Base-by-base conservation (phyloP, 2,329 filamentous ascomycete genomes). In the Zymoseptoria pseudotritici region DNA sequence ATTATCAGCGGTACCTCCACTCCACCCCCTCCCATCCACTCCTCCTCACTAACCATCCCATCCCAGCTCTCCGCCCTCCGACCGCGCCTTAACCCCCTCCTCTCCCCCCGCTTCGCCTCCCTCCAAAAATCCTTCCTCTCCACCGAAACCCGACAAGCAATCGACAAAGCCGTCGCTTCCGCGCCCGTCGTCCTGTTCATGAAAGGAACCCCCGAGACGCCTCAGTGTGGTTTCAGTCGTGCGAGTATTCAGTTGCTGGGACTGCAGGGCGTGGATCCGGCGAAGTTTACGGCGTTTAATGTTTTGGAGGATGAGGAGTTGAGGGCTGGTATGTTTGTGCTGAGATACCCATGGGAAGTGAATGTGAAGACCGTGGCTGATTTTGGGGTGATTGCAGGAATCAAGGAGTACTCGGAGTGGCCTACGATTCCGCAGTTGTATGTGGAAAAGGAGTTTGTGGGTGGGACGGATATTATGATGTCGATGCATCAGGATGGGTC, bases 351-450 rank as follows among this genome's bases (percentile, higher is more conserved):
- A n/a, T n/a, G n/a, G n/a, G n/a, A n/a, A n/a, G n/a, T n/a, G n/a
- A n/a, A n/a, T n/a, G n/a, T n/a, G n/a, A n/a, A n/a, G n/a, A n/a
- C n/a, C n/a, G n/a, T n/a, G n/a, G 26, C 26, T 56, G 55, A 54
- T 24, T 42, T 49, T 54, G 58, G 51, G 19, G n/a, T 50, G 52
- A 17, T 24, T 26, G 54, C 66, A 92, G 93, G 94, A 56, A 96
- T 99, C 79, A 99, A 99, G 79, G 93, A 99, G 78, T 99, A 94
- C 81, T 96, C 92, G 1, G 94, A 97, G 74, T 99, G 94, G 94
- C 94, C 94, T 13, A 99, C 94, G 20, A 97, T 99, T 73, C 94
- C 94, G 6, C 94, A 99, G 76, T 82, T 99, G 19, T 99, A 97
- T 77, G 82, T 99, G 56, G 86, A 95, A 64, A 93, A 93, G 78